Evolutionary conservation across 106 monocot species (phyloP), one percentile per base, ranked within the genome.

Genomic region (Dioscorea zingiberensis): DNA sequence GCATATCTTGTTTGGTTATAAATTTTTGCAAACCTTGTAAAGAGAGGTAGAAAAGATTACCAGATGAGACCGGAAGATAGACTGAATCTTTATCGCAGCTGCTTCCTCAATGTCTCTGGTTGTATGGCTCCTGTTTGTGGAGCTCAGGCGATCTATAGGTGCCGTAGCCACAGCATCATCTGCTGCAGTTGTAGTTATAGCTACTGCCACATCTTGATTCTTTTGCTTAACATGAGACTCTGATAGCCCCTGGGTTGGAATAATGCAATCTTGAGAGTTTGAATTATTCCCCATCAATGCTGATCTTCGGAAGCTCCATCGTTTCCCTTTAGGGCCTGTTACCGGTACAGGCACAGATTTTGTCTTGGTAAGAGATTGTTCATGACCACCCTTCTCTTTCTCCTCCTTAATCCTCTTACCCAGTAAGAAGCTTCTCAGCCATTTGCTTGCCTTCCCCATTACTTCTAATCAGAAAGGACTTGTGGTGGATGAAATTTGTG

Each of bases 51-150:
- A 59, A 30, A 62, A 47, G 32, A 19, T 4, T 85, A 90, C 90
- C 85, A 90, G 63, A 60, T 83, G 79, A 25, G 75, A 66, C 58
- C 85, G 60, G 80, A 85, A 90, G 63, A 74, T 58, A 16, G 83
- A 54, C 68, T 90, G 90, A 51, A 90, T 90, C 75, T 80, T 90
- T 51, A 72, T 58, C 2, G 83, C 90, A 0, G 90, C 83, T 4
- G 57, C 67, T 25, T 77, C 86, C 59, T 80, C 85, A 7, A 66
- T 30, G 25, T 63, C 48, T 17, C 73, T 64, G n/a, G 71, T 49
- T 28, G 24, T 63, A 7, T 21, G 32, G 18, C 69, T 24, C 9
- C 59, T 28, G 3, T 26, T 29, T 7, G 62, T 22, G 13, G 77
- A 38, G 38, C 10, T 63, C 27, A 84, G 73, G 9, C 78, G 72